Conservation (phyloP, 208 protist genomes). For the Angomonas desouzai region DNA sequence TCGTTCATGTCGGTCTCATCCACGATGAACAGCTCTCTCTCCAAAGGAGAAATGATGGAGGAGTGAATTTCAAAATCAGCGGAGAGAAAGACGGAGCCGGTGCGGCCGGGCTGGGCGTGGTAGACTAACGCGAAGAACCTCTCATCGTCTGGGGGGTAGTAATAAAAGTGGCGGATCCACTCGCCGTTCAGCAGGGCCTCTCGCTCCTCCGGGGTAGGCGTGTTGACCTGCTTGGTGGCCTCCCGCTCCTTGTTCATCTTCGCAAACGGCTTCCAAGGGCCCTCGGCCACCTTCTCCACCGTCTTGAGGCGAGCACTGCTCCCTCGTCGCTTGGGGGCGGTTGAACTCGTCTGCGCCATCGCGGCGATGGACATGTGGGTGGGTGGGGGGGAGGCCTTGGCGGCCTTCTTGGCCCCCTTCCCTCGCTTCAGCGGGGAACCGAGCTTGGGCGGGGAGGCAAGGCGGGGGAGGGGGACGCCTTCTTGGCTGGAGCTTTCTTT, state of each 20-base stretch:
- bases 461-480: not conserved
- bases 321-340: not conserved
- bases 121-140: constrained; percentile 75
- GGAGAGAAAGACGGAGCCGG: constrained; percentile 75
- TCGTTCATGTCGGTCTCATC: constrained; percentile 52
- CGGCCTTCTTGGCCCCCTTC: not conserved
- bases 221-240: constrained; percentile 19
- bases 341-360: constrained; percentile 1
- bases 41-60: constrained; percentile 70
- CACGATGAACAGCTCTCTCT: constrained; percentile 79
- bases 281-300: constrained; percentile 48
- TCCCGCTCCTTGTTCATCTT: constrained; percentile 37
- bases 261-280: constrained; percentile 73
- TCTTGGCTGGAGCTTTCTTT: constrained; percentile 10
- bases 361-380: constrained; percentile 6
- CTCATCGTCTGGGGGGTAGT: constrained; percentile 46
- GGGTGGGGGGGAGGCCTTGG: not conserved
- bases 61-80: constrained; percentile 77
- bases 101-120: constrained; percentile 80
- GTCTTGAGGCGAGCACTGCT: constrained; percentile 13
- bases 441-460: not conserved
- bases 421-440: not conserved
- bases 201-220: constrained; percentile 80
- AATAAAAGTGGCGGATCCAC: constrained; percentile 85
- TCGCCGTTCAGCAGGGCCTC: constrained; percentile 63